Conservation (phyloP, 2,329 filamentous ascomycete species). For the Xylaria sp. region DNA sequence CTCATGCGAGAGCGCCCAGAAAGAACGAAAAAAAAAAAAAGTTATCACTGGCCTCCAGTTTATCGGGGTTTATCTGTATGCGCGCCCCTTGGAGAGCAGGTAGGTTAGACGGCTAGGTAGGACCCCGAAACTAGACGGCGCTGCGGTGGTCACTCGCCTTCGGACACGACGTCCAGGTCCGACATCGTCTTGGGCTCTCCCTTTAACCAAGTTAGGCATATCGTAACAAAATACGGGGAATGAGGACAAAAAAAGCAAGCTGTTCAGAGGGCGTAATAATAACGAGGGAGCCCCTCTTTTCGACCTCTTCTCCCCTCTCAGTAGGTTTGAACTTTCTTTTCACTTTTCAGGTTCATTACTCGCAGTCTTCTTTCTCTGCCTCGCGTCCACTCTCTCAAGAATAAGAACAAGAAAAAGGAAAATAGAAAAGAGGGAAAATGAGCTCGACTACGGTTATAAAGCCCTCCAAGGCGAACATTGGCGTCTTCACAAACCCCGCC, state of each 20-base stretch:
- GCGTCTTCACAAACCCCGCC: constrained; percentile 90
- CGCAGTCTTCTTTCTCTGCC: background rate
- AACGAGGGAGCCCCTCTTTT: constrained; percentile 29
- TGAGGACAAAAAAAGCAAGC: constrained; percentile 12
- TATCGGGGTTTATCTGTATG: constrained; percentile 11
- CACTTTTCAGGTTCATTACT: constrained; percentile 3
- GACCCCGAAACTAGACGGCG: too few species aligned
- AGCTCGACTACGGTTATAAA: constrained; percentile 38
- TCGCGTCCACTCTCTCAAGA: background rate
- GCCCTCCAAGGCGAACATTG: constrained; percentile 82
- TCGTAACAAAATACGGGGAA: constrained; percentile 14
- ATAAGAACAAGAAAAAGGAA: too few species aligned
- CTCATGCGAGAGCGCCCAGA: constrained; percentile 13
- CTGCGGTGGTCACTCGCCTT: constrained; percentile 6
- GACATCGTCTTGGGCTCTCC: constrained; percentile 25
- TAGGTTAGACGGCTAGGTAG: constrained; percentile 17
- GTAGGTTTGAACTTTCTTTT: constrained; percentile 16
- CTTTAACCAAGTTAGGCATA: constrained; percentile 16
- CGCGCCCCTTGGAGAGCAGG: constrained; percentile 10
- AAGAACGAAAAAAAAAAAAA: constrained; percentile 1
- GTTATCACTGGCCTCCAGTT: constrained; percentile 10
- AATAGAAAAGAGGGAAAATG: constrained; percentile 27
- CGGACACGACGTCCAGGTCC: constrained; percentile 11
- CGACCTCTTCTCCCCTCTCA: constrained; percentile 16
- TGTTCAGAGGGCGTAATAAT: constrained; percentile 19